Base-by-base conservation (phyloP, 768 basidiomycete species). In the Trametes cinnabarina region DNA sequence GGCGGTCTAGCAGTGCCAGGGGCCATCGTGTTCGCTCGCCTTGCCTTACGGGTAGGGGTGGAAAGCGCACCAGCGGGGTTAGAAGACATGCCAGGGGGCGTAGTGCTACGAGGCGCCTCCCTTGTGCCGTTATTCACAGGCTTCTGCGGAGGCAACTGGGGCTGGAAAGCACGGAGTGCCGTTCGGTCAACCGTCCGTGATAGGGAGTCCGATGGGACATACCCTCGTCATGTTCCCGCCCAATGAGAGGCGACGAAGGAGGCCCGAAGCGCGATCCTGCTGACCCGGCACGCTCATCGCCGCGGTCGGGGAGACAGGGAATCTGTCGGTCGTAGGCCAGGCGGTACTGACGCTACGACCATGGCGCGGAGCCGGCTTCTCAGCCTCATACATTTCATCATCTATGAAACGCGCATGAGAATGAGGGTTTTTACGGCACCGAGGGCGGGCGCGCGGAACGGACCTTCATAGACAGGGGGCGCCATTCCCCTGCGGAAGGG, bases 231-330 rank as follows among this genome's bases (percentile, higher is more conserved):
- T 79, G 19, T 81, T 75, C 41, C 74, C 71, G 50, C 87, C 83
- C 10, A 93, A 76, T 35, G 90, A 92, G 53, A 93, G 84, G 51
- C 91, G 81, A 49, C 90, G 81, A 58, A 93, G 72, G 26, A 92
- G 76, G 55, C 84, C 87, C 14, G 83, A 79, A 1, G 88, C 90
- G 9, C 91, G 81, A 58, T 90, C 88, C 9, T 78, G 72, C 26
- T 80, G 80, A 22, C 64, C 66, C 5, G 82, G 79, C 5, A 82
- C 79, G 6, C 14, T 39, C 14, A 15, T 10, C 11, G 85, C 69
- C 3, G 72, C 66, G 34, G 72, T 60, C 17, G 77, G 64, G n/a
- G 75, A 69, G 26, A 82, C 75, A 14, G 74, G 65, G 66, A 87
- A 83, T 30, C 84, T 82, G 57, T 77, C 80, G 4, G 77, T 78